These are phyloP conservation scores for Emericellopsis cladophorae DNA, from an alignment of 2,329 filamentous ascomycete genomes.

Conservation along the genomic window DNA sequence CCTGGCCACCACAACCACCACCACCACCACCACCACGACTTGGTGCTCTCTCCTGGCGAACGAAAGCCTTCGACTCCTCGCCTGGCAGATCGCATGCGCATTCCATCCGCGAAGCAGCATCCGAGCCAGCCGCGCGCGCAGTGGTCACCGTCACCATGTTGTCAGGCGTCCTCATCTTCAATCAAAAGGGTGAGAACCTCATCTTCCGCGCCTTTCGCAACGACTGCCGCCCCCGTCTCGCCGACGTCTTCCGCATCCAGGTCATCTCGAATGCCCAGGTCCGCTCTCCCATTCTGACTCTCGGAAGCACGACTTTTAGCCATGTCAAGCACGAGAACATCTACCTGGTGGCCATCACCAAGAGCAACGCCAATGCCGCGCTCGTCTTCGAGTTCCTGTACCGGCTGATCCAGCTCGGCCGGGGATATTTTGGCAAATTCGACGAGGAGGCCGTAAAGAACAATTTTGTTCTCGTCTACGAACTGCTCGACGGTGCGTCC, in stretches of 20 bases:
- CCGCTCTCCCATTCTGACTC: slow-evolving; percentile 89
- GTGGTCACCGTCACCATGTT: slow-evolving; percentile 53
- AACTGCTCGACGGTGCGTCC: slow-evolving; percentile 72
- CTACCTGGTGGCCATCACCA: slow-evolving; percentile 92
- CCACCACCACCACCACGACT: not conserved
- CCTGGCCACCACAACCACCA: too few relatives aligned
- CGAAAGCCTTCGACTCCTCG: too few relatives aligned
- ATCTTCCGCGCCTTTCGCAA: slow-evolving; percentile 99
- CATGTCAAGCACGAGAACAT: slow-evolving; percentile 99
- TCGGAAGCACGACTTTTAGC: slow-evolving; percentile 96
- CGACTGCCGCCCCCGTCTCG: slow-evolving; percentile 91
- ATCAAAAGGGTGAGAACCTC: slow-evolving; percentile 98
- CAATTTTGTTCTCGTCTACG: slow-evolving; percentile 98
- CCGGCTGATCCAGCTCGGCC: slow-evolving; percentile 76
- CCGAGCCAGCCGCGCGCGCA: too few relatives aligned
- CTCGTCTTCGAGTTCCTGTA: slow-evolving; percentile 98
- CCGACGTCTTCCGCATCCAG: slow-evolving; percentile 98
- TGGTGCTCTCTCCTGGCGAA: too few relatives aligned
- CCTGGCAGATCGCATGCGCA: too few relatives aligned
- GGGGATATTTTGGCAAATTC: slow-evolving; percentile 97
- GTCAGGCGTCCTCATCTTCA: slow-evolving; percentile 95
- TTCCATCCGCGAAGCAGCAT: too few relatives aligned
- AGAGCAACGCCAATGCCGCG: slow-evolving; percentile 97
- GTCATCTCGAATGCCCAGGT: slow-evolving; percentile 98
- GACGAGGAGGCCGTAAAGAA: slow-evolving; percentile 99